A percentile compares a stretch with the other conserved stretches of the same genome.
Conservation (phyloP, 129 eudicot genomes). For the Helianthus annuus region HanXRQr2.0-SUNRISE NC_035446.2:24004555-24005054, state of each 20-base stretch:
- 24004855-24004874: neutral
- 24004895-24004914: constrained; percentile 1
- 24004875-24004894: constrained; percentile 17
- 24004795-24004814: neutral
- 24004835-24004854: neutral
- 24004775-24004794: neutral
- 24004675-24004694: no score
- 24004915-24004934: constrained; percentile 30
- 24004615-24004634: no score
- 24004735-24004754: no score
- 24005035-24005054: no score
- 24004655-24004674: no score
- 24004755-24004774: no score
- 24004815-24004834: neutral
- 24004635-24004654: no score
- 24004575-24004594: no score
- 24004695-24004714: no score
- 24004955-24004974: constrained; percentile 4
- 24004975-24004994: neutral
- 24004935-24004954: constrained; percentile 23
- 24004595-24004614: no score
- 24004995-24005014: neutral
- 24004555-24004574: no score
- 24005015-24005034: neutral
- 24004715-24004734: no score